Conservation (phyloP, 352 stramenopile genomes). For the Phytophthora pisi region DNA sequence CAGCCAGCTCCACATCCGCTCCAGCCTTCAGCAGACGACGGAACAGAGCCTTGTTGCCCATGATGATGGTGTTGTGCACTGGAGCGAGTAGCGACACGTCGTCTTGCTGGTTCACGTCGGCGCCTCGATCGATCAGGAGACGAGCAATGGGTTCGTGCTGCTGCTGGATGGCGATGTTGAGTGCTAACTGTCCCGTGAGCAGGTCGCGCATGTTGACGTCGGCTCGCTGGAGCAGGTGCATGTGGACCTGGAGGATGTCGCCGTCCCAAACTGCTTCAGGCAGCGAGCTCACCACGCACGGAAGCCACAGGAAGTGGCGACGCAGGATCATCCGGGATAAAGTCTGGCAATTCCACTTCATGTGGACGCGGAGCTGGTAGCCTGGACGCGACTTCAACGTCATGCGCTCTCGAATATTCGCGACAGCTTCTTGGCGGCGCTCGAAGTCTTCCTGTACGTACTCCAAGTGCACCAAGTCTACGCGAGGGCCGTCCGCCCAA, state of each 20-base stretch:
- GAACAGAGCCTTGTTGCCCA: conserved; percentile 84
- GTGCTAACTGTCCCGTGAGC: conserved; percentile 53
- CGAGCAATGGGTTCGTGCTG: conserved; percentile 75
- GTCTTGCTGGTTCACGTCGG: conserved; percentile 71
- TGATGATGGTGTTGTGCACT: conserved; percentile 78
- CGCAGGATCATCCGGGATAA: conserved; percentile 54
- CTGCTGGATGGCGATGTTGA: conserved; percentile 83
- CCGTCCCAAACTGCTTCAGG: conserved; percentile 76
- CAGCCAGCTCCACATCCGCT: conserved; percentile 57
- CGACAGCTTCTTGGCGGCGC: conserved; percentile 60
- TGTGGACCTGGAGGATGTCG: conserved; percentile 77
- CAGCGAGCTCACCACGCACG: conserved; percentile 63
- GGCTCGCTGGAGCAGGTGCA: conserved; percentile 51
- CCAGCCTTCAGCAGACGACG: conserved; percentile 59
- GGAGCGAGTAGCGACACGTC: conserved; percentile 59
- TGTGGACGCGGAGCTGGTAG: conserved; percentile 63
- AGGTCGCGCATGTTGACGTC: conserved; percentile 66
- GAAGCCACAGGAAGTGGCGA: conserved; percentile 71
- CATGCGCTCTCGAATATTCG: conserved; percentile 62
- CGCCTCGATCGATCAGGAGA: conserved; percentile 70
- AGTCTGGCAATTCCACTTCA: conserved; percentile 57
- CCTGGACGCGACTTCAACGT: conserved; percentile 61
- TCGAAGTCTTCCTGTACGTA: conserved; percentile 76
- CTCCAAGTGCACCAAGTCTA: conserved; percentile 73
- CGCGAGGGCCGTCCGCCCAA: conserved; percentile 63